Conservation (phyloP, 2,329 filamentous ascomycete species). For the Fusarium protoensiforme region DNA sequence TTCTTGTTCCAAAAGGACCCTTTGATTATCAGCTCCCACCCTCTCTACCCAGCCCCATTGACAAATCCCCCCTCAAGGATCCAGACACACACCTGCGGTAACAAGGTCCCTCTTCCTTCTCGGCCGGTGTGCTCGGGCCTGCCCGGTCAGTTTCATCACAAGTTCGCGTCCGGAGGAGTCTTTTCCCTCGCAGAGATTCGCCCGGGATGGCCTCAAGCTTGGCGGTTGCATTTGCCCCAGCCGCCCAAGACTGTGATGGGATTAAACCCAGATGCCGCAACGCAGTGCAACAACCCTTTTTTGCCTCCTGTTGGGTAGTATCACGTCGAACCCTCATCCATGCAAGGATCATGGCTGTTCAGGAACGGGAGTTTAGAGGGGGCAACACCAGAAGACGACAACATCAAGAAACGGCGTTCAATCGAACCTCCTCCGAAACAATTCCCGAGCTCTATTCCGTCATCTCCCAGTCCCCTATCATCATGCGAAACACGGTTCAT, state of each 20-base stretch:
- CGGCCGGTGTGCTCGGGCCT: background rate
- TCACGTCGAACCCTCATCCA: slow-evolving; percentile 25
- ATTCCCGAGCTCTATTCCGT: background rate
- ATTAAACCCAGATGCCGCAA: slow-evolving; percentile 19
- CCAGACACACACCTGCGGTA: background rate
- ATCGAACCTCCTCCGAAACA: background rate
- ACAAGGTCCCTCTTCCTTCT: background rate
- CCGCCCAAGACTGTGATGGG: slow-evolving; percentile 20
- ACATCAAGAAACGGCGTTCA: background rate
- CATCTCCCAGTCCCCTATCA: slow-evolving; percentile 8
- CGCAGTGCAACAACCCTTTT: background rate
- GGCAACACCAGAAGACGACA: background rate
- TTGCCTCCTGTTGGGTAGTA: slow-evolving; percentile 20
- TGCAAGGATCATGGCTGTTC: slow-evolving; percentile 27
- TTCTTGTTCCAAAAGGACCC: background rate
- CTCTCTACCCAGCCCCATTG: background rate
- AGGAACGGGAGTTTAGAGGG: slow-evolving; percentile 17
- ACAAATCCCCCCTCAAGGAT: background rate
- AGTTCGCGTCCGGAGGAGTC: background rate
- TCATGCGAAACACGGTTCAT: slow-evolving; percentile 9
- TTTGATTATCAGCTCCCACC: background rate
- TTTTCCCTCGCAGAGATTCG: background rate
- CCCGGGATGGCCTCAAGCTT: background rate
- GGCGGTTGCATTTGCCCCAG: slow-evolving; percentile 5
- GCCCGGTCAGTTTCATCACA: slow-evolving; percentile 2